Evolutionary conservation across 768 basidiomycete species (phyloP).

Genomic region (Psilocybe sp.): DNA sequence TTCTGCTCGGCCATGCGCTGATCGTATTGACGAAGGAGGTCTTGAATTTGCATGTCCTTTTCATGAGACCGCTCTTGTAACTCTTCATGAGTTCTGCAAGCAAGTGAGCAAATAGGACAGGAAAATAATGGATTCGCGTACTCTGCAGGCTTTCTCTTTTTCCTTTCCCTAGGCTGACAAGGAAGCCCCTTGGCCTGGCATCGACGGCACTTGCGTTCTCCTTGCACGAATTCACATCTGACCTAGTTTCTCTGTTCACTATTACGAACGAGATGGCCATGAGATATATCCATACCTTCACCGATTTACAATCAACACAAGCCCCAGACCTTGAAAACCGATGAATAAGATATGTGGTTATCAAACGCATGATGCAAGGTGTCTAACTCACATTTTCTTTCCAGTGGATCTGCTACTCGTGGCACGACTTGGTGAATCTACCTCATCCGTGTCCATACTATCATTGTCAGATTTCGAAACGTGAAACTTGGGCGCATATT

Average conservation of each 20-base stretch:
- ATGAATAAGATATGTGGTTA: neutral
- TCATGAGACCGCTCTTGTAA: conserved; percentile 42
- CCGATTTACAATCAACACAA: conserved; percentile 56
- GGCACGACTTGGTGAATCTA: conserved; percentile 5
- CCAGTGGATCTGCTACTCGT: conserved; percentile 1
- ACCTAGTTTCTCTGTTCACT: conserved; percentile 30
- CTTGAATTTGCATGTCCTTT: conserved; percentile 45
- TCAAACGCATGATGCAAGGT: conserved; percentile 1
- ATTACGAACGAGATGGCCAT: neutral
- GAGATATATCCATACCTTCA: conserved; percentile 35
- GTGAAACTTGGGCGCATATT: conserved; percentile 10
- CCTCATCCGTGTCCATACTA: conserved; percentile 10
- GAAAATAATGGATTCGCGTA: conserved; percentile 22
- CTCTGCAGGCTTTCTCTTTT: conserved; percentile 59
- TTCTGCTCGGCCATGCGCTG: conserved; percentile 35
- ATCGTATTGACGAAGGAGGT: conserved; percentile 43
- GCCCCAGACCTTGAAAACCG: conserved; percentile 40
- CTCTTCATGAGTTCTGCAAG: conserved; percentile 51
- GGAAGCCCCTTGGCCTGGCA: conserved; percentile 45
- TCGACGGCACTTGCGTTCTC: conserved; percentile 44
- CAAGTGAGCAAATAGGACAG: neutral
- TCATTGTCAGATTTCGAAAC: conserved; percentile 15
- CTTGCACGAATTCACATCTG: conserved; percentile 46
- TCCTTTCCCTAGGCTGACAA: conserved; percentile 46
- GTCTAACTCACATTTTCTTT: conserved; percentile 17